phyloP scores from a whole-genome alignment of 208 protist species.

The Acanthamoeba sp. region DNA sequence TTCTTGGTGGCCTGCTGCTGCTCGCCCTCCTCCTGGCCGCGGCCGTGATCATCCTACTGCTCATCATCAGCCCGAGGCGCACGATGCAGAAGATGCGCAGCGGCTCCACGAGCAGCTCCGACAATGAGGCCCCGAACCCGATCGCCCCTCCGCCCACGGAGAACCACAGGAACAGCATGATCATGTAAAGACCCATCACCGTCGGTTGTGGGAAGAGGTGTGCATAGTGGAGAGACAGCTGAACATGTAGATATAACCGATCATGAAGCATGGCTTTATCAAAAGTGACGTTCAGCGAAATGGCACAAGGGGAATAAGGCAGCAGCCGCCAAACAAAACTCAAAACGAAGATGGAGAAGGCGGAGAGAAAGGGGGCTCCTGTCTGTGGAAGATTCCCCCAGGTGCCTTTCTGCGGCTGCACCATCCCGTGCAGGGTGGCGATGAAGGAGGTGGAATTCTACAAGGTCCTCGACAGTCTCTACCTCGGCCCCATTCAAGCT shows the following conservation, averaged over 20 bases:
- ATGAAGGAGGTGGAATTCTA: constrained; percentile 34
- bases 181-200: not conserved
- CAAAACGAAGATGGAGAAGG: not conserved
- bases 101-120: not conserved
- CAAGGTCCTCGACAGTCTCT: not conserved
- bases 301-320: too few species aligned
- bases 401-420: constrained; percentile 29
- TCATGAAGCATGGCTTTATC: too few species aligned
- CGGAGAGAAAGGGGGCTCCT: not conserved
- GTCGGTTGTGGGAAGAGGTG: not conserved
- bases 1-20: constrained; percentile 24
- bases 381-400: constrained; percentile 27
- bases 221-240: not conserved
- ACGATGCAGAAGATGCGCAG: constrained; percentile 39
- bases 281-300: too few species aligned
- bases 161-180: constrained; percentile 1
- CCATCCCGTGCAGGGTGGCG: constrained; percentile 24
- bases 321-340: too few species aligned
- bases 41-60: constrained; percentile 18
- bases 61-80: constrained; percentile 23
- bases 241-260: too few species aligned
- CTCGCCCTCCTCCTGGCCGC: not conserved
- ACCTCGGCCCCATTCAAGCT: constrained; percentile 13
- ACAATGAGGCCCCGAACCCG: constrained; percentile 43
- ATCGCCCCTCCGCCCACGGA: constrained; percentile 18